Evolutionary conservation across 352 stramenopile genomes (phyloP).

Genomic region (Blastocystis sp.): DNA sequence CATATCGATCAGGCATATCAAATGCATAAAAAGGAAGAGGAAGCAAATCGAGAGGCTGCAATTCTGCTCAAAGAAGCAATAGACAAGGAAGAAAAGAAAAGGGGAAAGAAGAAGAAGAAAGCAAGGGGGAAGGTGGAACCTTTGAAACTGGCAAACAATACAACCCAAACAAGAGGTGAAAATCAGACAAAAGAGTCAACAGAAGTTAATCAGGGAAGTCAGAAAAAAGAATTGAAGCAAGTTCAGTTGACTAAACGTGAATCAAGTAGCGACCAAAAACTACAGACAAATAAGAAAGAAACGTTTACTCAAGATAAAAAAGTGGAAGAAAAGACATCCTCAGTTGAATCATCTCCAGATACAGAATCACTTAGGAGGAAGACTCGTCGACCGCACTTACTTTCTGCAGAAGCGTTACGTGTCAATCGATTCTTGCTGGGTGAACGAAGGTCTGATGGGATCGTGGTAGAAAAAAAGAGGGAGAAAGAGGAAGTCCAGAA

Average conservation of each 20-base stretch:
- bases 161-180: neutral
- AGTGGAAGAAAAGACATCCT: neutral
- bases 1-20: slow-evolving; percentile 12
- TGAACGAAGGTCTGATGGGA: neutral
- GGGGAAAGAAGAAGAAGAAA: slow-evolving; percentile 30
- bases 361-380: neutral
- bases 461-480: neutral
- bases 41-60: slow-evolving; percentile 33
- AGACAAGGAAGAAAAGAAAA: neutral
- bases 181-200: neutral
- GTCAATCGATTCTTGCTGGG: slow-evolving; percentile 26
- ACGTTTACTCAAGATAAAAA: neutral
- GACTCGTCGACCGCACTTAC: neutral
- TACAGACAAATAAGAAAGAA: neutral
- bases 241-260: too few species aligned
- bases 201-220: neutral
- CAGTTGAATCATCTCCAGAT: neutral
- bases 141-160: neutral
- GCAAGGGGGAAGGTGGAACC: neutral
- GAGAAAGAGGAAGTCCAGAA: neutral
- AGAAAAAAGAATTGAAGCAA: neutral
- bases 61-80: slow-evolving; percentile 9
- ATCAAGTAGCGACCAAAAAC: neutral
- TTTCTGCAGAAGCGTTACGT: neutral
- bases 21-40: slow-evolving; percentile 10